Evolutionary conservation across 345 rosid genomes (phyloP).

Genomic region (Citrus glauca): DNA sequence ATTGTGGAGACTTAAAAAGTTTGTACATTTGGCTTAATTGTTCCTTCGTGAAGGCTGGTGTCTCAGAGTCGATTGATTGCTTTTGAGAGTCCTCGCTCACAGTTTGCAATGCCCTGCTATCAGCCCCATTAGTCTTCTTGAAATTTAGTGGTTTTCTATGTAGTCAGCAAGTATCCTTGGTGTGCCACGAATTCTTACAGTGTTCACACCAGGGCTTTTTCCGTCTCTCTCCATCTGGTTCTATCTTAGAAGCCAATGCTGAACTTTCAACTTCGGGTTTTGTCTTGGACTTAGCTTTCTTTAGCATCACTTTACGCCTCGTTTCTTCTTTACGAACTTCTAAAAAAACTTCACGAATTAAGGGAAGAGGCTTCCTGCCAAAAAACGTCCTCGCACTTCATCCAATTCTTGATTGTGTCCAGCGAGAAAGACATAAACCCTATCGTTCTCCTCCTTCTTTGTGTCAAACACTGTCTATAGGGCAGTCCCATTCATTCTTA

Average conservation of each 20-base stretch:
- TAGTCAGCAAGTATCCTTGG: background rate
- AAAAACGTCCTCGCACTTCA: background rate
- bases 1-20: too few species aligned
- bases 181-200: background rate
- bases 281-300: background rate
- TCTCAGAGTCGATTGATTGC: too few species aligned
- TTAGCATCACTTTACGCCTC: background rate
- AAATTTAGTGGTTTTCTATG: background rate
- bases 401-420: background rate
- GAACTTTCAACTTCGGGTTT: background rate
- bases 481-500: too few species aligned
- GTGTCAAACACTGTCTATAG: background rate
- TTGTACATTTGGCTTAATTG: background rate
- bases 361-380: background rate
- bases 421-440: background rate
- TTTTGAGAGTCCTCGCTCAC: too few species aligned
- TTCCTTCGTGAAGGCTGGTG: background rate
- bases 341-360: background rate
- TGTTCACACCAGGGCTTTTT: background rate
- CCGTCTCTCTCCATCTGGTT: background rate
- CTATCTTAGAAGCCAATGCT: background rate
- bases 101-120: too few species aligned
- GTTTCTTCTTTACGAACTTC: background rate
- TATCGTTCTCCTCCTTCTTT: background rate
- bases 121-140: too few species aligned